Conservation (phyloP, 202 grass and related monocot genomes). For the Eragrostis tef region DNA sequence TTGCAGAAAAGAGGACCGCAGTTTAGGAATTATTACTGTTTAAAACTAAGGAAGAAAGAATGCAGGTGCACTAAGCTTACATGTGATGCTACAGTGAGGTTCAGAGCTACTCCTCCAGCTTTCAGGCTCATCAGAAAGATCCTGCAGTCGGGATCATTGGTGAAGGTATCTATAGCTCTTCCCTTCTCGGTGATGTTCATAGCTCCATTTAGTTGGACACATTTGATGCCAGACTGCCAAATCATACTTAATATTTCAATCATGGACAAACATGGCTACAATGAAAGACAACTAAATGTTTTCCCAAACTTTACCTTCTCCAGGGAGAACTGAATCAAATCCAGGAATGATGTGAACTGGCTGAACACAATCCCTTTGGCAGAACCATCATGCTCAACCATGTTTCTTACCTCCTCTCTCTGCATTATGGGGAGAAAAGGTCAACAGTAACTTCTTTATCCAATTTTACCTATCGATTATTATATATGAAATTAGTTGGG, state of each 20-base stretch:
- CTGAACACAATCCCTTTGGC: slow-evolving; percentile 98
- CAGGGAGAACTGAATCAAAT: slow-evolving; percentile 88
- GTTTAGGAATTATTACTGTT: background rate
- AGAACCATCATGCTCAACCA: slow-evolving; percentile 91
- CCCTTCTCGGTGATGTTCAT: slow-evolving; percentile 84
- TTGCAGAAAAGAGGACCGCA: background rate
- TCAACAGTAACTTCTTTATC: background rate
- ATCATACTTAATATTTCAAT: slow-evolving; percentile 40
- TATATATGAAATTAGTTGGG: background rate
- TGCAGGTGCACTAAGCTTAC: slow-evolving; percentile 47
- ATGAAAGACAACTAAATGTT: slow-evolving; percentile 11
- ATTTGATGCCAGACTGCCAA: slow-evolving; percentile 82
- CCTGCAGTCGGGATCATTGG: slow-evolving; percentile 69
- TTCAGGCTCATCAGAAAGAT: slow-evolving; percentile 98
- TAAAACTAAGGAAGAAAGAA: background rate
- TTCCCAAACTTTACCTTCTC: slow-evolving; percentile 52
- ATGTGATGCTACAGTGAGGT: slow-evolving; percentile 91
- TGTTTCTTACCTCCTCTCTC: slow-evolving; percentile 89
- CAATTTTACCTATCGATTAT: background rate
- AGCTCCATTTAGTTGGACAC: slow-evolving; percentile 79
- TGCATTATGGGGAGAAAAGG: slow-evolving; percentile 43
- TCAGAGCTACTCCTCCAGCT: slow-evolving; percentile 92
- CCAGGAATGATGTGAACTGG: slow-evolving; percentile 95
- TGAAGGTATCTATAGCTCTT: slow-evolving; percentile 85
- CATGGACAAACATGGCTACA: background rate